A percentile compares a stretch with the other conserved stretches of the same genome.
These are phyloP conservation scores for Arthroderma sp. DNA, from an alignment of 2,329 filamentous ascomycete genomes.

Conservation along the genomic window DNA sequence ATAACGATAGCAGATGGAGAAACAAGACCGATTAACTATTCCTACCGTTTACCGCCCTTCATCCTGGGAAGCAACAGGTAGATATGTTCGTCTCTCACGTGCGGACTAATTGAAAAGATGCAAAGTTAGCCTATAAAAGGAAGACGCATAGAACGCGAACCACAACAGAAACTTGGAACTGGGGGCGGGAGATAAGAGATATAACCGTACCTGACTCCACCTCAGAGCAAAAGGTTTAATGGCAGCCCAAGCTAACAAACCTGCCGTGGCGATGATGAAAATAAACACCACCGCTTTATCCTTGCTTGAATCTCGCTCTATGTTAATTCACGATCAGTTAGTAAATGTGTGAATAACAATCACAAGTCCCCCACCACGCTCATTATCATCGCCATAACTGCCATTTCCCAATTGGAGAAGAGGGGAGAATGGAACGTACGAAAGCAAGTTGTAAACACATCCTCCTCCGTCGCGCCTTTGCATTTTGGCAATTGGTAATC, in stretches of 20 bases:
- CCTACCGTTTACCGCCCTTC: neutral
- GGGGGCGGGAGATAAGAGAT: neutral
- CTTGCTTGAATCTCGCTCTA: conserved; percentile 53
- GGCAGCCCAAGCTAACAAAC: conserved; percentile 47
- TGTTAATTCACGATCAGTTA: too few relatives aligned
- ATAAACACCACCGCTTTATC: conserved; percentile 53
- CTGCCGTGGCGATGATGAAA: conserved; percentile 51
- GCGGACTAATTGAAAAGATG: conserved; percentile 23
- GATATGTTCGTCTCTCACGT: conserved; percentile 38
- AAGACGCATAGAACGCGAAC: neutral
- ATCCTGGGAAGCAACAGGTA: conserved; percentile 32
- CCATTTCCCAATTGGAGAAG: too few relatives aligned
- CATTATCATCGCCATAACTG: too few relatives aligned
- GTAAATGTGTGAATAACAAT: too few relatives aligned
- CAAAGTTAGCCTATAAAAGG: neutral
- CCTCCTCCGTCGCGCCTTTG: conserved; percentile 48
- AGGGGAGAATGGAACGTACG: conserved; percentile 28
- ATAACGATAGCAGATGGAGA: too few relatives aligned
- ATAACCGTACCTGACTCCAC: conserved; percentile 38
- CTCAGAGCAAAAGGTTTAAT: conserved; percentile 46
- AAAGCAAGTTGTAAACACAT: conserved; percentile 54
- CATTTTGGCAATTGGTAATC: conserved; percentile 50
- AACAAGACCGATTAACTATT: too few relatives aligned
- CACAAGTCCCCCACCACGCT: too few relatives aligned
- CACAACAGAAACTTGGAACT: conserved; percentile 5